Evolutionary conservation across 2,329 filamentous ascomycete genomes (phyloP), one percentile per base, ranked within the genome.

Genomic region (Talaromyces marneffei): DNA sequence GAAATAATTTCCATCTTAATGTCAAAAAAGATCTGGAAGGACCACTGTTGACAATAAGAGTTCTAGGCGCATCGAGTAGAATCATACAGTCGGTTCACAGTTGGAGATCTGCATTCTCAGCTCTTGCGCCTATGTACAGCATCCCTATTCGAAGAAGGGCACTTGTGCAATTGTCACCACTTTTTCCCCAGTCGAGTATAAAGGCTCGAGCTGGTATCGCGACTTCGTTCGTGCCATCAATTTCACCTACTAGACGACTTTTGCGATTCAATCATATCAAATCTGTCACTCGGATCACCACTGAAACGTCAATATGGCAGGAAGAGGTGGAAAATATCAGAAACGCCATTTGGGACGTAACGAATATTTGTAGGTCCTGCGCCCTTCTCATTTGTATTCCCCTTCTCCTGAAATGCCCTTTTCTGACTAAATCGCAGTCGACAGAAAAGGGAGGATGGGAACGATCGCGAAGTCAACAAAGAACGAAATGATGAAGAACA

Each of bases 261-360:
- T 46, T 27, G 27, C 61, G 57, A 44, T 61, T 39, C n/a, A 57
- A 53, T 16, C 25, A 27, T 8, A 40, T 31, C 42, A 10, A 48
- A 31, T 6, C 31, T 7, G 7, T 25, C 8, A 4, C 40, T 8
- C 44, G n/a, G 9, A 16, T 14, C 23, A 25, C 31, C 5, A 33
- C 31, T 60, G 16, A 33, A 25, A 23, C 44, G 1, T 37, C 54
- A 57, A n/a, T 33, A 70, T 72, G 31, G 65, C 67, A 68, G 67
- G 68, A 66, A 65, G 70, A 69, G 70, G 71, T 72, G 70, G 72
- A 67, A 71, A 75, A 72, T 77, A 79, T 81, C 86, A 85, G 83
- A 87, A 83, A 72, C 80, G 80, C 74, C 83, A 88, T 83, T 78
- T 87, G 83, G 87, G 87, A 68, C 79, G 87, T 74, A 79, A 78